A percentile compares a stretch with the other conserved stretches of the same genome.
Evolutionary conservation across 345 rosid genomes (phyloP).

Genomic region (Eucalyptus camaldulensis): DNA sequence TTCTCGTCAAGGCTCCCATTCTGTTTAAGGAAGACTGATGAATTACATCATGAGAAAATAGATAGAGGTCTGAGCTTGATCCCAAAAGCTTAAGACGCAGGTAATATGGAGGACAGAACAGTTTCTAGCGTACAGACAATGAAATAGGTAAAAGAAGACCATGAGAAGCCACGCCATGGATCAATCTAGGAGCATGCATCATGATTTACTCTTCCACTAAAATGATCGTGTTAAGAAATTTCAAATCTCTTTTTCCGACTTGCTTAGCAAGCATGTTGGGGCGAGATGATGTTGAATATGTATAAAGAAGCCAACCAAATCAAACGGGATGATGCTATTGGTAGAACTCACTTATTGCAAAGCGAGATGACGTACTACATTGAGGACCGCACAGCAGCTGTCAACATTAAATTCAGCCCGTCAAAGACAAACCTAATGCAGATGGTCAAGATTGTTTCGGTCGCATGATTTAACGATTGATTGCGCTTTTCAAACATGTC

Average conservation of each 20-base stretch:
- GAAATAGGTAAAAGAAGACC: neutral
- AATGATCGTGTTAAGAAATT: neutral
- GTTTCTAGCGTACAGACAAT: neutral
- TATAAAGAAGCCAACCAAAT: neutral
- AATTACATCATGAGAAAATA: neutral
- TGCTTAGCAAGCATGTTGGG: neutral
- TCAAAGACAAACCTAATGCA: neutral
- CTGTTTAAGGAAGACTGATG: neutral
- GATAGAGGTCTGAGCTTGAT: neutral
- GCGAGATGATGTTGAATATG: neutral
- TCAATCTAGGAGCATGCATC: neutral
- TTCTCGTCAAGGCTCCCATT: neutral
- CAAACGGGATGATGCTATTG: neutral
- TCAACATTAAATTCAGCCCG: neutral
- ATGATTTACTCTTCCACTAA: neutral
- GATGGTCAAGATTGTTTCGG: neutral
- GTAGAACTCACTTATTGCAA: neutral
- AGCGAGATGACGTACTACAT: neutral
- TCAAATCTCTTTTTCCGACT: neutral
- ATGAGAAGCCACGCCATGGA: neutral
- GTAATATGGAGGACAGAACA: neutral
- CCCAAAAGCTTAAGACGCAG: neutral
- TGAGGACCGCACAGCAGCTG: neutral
- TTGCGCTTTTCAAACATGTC: neutral
- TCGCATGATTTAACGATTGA: neutral